Conservation (phyloP, 352 stramenopile genomes). For the Globisporangium uncinulatum region DNA sequence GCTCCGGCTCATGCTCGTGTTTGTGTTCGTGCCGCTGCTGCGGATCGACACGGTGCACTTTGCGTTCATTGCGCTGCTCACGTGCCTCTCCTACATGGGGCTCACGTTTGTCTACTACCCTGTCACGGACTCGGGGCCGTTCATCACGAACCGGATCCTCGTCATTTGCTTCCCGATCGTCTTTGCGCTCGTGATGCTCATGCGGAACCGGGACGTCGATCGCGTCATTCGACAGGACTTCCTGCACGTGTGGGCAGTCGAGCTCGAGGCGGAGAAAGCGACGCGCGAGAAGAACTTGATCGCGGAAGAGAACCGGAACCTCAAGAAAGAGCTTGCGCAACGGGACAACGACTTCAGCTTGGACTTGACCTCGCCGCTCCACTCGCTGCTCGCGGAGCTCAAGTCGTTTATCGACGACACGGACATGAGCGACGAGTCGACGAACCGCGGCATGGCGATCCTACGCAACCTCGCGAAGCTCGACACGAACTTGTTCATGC, state of each 20-base stretch:
- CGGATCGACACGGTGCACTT: slow-evolving; percentile 76
- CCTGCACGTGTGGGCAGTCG: slow-evolving; percentile 70
- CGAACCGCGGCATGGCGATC: slow-evolving; percentile 54
- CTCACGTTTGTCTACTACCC: slow-evolving; percentile 67
- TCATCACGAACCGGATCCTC: slow-evolving; percentile 63
- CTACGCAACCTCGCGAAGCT: slow-evolving; percentile 62
- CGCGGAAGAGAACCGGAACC: slow-evolving; percentile 71
- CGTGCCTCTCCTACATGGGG: slow-evolving; percentile 53
- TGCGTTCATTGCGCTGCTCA: slow-evolving; percentile 40
- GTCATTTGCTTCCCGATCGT: slow-evolving; percentile 67
- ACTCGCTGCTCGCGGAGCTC: slow-evolving; percentile 64
- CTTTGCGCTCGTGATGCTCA: slow-evolving; percentile 60
- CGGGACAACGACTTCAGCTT: slow-evolving; percentile 66
- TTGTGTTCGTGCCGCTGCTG: slow-evolving; percentile 67
- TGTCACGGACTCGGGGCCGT: slow-evolving; percentile 41
- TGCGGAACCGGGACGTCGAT: slow-evolving; percentile 71
- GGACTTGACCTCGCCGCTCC: slow-evolving; percentile 69
- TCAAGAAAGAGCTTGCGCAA: slow-evolving; percentile 73
- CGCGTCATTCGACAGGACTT: slow-evolving; percentile 77
- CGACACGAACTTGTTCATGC: slow-evolving; percentile 79
- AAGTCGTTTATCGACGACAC: slow-evolving; percentile 71
- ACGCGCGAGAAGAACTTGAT: slow-evolving; percentile 75
- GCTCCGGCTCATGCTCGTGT: slow-evolving; percentile 68
- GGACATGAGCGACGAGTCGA: slow-evolving; percentile 54
- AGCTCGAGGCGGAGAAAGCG: slow-evolving; percentile 65